Base-by-base conservation (phyloP, 176 grass and related monocot genomes). In the Hyparrhenia diplandra region DNA sequence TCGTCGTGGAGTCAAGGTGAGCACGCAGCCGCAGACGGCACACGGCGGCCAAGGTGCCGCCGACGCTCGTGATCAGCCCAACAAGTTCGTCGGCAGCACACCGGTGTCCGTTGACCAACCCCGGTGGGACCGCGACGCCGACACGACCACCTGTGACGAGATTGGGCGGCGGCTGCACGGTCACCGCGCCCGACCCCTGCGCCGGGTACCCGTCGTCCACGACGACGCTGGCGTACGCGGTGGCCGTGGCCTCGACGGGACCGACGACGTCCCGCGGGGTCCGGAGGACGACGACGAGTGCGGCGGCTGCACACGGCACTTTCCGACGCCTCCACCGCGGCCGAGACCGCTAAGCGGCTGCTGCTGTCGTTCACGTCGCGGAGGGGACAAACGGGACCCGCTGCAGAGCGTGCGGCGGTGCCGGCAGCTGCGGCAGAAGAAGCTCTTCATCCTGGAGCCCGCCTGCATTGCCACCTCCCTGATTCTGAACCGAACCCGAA, bases 21-120 rank as follows among this genome's bases (percentile, higher is more conserved):
- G 91, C 88, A 88, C 90, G 36, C 97, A 99, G 79, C 89, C 84
- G 9, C 92, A 91, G 84, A 62, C 76, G 41, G 41, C 74, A 62
- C 45, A 21, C 81, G 12, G 75, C 88, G 37, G 87, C 60, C 78
- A 94, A 91, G 31, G 87, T 88, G 47, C 64, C 90, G 93, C 10
- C 93, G 5, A 91, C 87, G 52, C 79, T 99, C 52, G 90, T 99
- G 29, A 95, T 99, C n/a, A n/a, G n/a, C n/a, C n/a, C 88, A 99
- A 99, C 87, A 99, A 99, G 87, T 99, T 99, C 91, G 88, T 99
- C 24, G 93, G 97, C 46, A 83, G 95, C 59, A 98, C 90, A 45
- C 95, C 88, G 14, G 55, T 88, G 25, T 65, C 55, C 5, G 60
- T 4, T 29, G 75, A 64, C 63, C 67, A 71, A 0, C 37, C 80